These are phyloP conservation scores for Candida chilensis DNA, from an alignment of 805 yeast genomes.

Conservation along the genomic window DNA sequence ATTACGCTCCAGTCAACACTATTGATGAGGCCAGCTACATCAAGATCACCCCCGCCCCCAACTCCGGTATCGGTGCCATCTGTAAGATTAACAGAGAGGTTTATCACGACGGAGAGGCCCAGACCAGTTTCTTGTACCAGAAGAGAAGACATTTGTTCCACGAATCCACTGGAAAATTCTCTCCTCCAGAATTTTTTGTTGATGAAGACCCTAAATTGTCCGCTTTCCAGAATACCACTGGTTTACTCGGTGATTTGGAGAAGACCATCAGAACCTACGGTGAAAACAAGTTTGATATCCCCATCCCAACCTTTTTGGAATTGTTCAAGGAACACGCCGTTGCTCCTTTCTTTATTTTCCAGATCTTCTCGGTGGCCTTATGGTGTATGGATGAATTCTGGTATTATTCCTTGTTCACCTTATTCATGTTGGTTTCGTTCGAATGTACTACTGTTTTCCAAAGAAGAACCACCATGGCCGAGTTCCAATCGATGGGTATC, in stretches of 20 bases:
- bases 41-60: conserved; percentile 72
- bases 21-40: conserved; percentile 64
- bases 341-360: conserved; percentile 96
- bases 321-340: conserved; percentile 95
- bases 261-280: conserved; percentile 59
- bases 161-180: conserved; percentile 39
- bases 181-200: conserved; percentile 76
- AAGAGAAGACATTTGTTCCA: conserved; percentile 83
- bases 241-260: conserved; percentile 45
- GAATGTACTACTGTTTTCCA: conserved; percentile 94
- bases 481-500: conserved; percentile 95
- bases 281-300: conserved; percentile 84
- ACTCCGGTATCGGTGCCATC: conserved; percentile 80
- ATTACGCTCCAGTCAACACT: conserved; percentile 44
- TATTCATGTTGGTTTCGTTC: conserved; percentile 87
- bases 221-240: conserved; percentile 45
- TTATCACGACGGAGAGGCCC: conserved; percentile 48
- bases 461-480: conserved; percentile 89
- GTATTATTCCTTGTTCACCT: conserved; percentile 87
- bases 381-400: conserved; percentile 97
- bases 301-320: conserved; percentile 85
- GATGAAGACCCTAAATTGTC: conserved; percentile 50
- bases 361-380: conserved; percentile 87
- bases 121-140: conserved; percentile 74
- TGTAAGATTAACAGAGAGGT: conserved; percentile 49